These are phyloP conservation scores for Hypomontagnella submonticulosa DNA, from an alignment of 495 filamentous ascomycete species.

Conservation along the genomic window DNA sequence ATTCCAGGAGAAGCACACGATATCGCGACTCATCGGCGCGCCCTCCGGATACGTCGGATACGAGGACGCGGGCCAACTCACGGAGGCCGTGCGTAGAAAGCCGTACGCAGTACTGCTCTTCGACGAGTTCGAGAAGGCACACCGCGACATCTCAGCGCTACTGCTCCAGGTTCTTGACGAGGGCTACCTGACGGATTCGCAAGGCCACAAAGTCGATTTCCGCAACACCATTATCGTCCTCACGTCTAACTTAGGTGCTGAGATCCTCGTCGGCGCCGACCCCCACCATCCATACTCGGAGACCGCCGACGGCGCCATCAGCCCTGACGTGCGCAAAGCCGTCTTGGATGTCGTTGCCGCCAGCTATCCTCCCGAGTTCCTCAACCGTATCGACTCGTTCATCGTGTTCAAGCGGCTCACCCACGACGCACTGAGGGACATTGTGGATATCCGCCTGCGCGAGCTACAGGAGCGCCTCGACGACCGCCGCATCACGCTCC, in stretches of 20 bases:
- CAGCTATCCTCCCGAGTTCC: constrained; percentile 89
- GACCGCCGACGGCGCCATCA: constrained; percentile 70
- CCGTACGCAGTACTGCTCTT: constrained; percentile 95
- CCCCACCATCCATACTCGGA: constrained; percentile 67
- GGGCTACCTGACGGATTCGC: constrained; percentile 93
- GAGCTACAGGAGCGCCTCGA: constrained; percentile 87
- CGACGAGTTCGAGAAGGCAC: constrained; percentile 98
- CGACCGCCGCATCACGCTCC: constrained; percentile 82
- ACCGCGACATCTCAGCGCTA: constrained; percentile 93
- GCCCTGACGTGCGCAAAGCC: constrained; percentile 73
- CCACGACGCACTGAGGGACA: constrained; percentile 81
- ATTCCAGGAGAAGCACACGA: constrained; percentile 96
- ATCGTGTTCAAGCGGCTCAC: constrained; percentile 93
- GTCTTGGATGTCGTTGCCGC: constrained; percentile 89
- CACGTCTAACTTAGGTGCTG: constrained; percentile 90
- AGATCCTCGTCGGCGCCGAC: constrained; percentile 73
- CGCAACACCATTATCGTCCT: constrained; percentile 95
- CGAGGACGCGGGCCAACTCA: constrained; percentile 95
- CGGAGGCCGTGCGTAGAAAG: constrained; percentile 93
- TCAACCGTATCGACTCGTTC: constrained; percentile 96
- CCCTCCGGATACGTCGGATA: constrained; percentile 97
- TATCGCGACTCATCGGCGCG: constrained; percentile 90
- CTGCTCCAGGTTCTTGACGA: constrained; percentile 96
- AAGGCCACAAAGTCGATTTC: constrained; percentile 97
- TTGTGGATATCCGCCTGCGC: constrained; percentile 88